phyloP scores from a whole-genome alignment of 129 eudicot genomes.

The Cynara cardunculus region DNA sequence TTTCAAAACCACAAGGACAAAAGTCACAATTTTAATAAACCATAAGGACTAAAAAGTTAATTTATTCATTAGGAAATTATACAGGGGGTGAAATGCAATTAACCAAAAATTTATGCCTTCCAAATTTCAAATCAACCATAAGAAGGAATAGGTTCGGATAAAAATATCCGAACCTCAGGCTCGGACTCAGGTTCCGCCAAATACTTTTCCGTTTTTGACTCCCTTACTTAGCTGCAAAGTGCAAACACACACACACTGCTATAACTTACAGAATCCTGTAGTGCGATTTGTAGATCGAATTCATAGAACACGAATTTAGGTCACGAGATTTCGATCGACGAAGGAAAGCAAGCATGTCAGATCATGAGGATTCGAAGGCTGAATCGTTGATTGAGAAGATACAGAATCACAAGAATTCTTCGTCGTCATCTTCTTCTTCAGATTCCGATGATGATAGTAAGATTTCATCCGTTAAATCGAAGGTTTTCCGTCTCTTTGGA shows the following conservation, averaged over 20 bases:
- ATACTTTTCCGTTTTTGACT: conserved; percentile 8
- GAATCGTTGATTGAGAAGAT: conserved; percentile 52
- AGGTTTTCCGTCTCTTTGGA: conserved; percentile 54
- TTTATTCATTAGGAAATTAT: neutral
- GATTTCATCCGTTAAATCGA: conserved; percentile 33
- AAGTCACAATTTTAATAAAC: neutral
- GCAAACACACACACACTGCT: neutral
- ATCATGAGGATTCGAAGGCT: conserved; percentile 43
- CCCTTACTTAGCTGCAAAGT: conserved; percentile 8
- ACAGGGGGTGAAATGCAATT: neutral
- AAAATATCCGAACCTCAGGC: neutral
- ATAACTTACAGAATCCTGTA: neutral
- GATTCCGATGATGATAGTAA: conserved; percentile 60
- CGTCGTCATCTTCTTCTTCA: conserved; percentile 52
- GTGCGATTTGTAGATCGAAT: conserved; percentile 14
- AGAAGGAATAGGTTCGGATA: neutral
- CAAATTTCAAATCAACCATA: neutral
- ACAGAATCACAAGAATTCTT: conserved; percentile 22
- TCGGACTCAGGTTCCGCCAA: neutral
- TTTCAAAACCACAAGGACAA: neutral
- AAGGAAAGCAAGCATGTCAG: conserved; percentile 37
- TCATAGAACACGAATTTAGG: conserved; percentile 1
- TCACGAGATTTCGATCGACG: neutral
- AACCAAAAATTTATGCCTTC: neutral
- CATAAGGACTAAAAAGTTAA: no score